Evolutionary conservation across 2,329 filamentous ascomycete species (phyloP), one percentile per base, ranked within the genome.

Genomic region (Exutisphaerella laricina): DNA sequence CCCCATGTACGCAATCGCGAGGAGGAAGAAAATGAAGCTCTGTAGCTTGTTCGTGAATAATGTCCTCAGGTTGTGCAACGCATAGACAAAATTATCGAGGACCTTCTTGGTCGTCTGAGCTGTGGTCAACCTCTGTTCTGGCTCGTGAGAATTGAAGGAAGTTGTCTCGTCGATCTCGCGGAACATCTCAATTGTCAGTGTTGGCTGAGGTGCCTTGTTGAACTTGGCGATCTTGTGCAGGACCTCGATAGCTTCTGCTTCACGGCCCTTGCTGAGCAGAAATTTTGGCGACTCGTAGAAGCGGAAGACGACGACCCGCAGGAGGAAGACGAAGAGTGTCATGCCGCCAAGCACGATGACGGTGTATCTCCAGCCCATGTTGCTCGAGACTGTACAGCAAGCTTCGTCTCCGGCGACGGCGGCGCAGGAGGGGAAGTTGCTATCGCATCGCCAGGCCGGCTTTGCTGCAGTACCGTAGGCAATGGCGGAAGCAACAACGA

Each of bases 241-340:
- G 1, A 70, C 68, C 20, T 58, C 56, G 32, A 79, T 69, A 0
- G 78, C 69, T 44, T 73, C 65, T 2, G 62, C 70, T 37, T 81
- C 77, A 17, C 68, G 59, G 7, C 76, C 76, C 9, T 68, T 64
- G 30, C 70, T 72, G 5, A 81, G 63, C 4, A 78, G 66, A 50
- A 75, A 80, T 53, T 81, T 81, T 1, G 78, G 78, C 2, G 76
- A 79, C 52, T 81, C 77, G 46, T 69, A 70, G 34, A 81, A 72
- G 4, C 66, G 64, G 51, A 81, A 72, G 26, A 80, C 55, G 1
- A 73, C 70, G 26, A 79, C 67, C 14, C 78, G 73, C 1, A 74
- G 54, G 32, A 79, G 56, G 31, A 77, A 79, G 9, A 71, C 58
- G 9, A 61, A 41, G 1, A 70, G 49, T 0, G 67, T 70, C 29